Conservation (phyloP, 768 basidiomycete genomes). For the Suillus americanus region DNA sequence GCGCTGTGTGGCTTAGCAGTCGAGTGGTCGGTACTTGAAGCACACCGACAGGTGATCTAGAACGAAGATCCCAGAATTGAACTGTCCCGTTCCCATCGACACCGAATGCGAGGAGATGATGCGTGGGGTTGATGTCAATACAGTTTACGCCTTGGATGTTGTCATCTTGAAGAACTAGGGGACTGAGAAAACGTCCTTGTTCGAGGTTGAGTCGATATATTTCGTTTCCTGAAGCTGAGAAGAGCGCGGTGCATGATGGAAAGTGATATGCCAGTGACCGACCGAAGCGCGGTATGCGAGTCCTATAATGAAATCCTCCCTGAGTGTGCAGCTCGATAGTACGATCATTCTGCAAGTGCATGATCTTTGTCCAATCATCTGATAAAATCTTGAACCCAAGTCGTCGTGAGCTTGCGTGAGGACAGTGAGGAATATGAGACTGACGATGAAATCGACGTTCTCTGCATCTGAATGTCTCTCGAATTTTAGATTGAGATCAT, state of each 20-base stretch:
- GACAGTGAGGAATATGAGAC: conserved; percentile 24
- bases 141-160: conserved; percentile 84
- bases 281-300: conserved; percentile 93
- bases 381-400: conserved; percentile 70
- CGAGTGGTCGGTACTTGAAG: conserved; percentile 58
- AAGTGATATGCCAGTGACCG: conserved; percentile 91
- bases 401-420: neutral
- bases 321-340: conserved; percentile 94
- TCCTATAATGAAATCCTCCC: conserved; percentile 87
- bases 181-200: conserved; percentile 89
- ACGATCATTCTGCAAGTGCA: conserved; percentile 96
- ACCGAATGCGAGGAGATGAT: conserved; percentile 88
- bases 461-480: conserved; percentile 95
- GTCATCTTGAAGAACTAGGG: conserved; percentile 60
- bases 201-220: conserved; percentile 94
- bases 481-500: conserved; percentile 90
- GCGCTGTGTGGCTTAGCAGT: conserved; percentile 43
- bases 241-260: conserved; percentile 87
- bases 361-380: conserved; percentile 98
- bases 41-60: conserved; percentile 70
- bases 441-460: conserved; percentile 96
- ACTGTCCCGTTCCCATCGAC: conserved; percentile 84
- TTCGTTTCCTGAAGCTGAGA: conserved; percentile 83
- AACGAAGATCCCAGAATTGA: conserved; percentile 96
- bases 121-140: conserved; percentile 90